A percentile compares a stretch with the other conserved stretches of the same genome.
These are phyloP conservation scores for Sporothrix pseudoabietina DNA, from an alignment of 2,329 filamentous ascomycete genomes.

Conservation along the genomic window DNA sequence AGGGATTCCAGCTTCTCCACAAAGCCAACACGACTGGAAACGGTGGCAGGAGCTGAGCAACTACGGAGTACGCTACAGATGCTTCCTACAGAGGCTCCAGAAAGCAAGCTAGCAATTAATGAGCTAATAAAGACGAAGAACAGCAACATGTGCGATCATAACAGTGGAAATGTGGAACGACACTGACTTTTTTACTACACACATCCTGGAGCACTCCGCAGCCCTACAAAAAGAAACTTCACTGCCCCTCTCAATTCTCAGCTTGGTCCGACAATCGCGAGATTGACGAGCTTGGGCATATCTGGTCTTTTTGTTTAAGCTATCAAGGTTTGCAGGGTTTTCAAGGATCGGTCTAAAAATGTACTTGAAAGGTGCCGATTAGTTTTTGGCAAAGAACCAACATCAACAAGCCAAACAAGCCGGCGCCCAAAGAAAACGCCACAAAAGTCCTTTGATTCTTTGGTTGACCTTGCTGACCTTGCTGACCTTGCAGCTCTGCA, in stretches of 20 bases:
- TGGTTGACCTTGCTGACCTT: background rate
- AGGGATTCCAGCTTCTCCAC: background rate
- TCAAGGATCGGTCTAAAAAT: no score
- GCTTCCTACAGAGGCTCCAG: background rate
- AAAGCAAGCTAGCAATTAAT: background rate
- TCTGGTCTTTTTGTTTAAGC: background rate
- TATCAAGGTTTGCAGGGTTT: background rate
- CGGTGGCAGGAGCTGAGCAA: background rate
- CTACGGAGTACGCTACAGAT: background rate
- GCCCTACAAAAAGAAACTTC: background rate
- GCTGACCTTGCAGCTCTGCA: background rate
- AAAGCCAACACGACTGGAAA: background rate
- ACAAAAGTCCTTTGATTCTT: background rate
- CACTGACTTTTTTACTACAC: no score
- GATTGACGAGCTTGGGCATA: background rate
- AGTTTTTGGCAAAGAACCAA: background rate
- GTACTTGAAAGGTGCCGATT: background rate
- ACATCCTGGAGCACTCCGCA: background rate
- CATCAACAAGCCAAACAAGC: background rate
- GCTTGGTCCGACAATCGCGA: background rate
- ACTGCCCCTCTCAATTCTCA: background rate
- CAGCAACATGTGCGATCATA: background rate
- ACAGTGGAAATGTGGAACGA: no score
- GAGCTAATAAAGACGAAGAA: conserved; percentile 9
- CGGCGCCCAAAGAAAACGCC: background rate